Conservation (phyloP, 352 stramenopile species). For the Lagenidium giganteum region DNA sequence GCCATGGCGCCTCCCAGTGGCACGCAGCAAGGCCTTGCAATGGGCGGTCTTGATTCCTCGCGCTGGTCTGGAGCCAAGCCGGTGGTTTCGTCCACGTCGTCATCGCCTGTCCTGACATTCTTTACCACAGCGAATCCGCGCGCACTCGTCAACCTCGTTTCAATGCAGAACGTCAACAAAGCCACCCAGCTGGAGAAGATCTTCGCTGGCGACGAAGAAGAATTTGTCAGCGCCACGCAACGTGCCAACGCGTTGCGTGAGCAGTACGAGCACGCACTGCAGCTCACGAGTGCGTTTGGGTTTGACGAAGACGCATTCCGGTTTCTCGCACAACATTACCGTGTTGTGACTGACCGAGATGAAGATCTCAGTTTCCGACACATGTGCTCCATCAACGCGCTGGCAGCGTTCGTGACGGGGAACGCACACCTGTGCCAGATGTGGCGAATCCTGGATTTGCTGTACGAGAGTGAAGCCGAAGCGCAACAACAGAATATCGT, state of each 20-base stretch:
- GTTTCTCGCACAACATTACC: conserved; percentile 71
- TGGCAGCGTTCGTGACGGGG: conserved; percentile 53
- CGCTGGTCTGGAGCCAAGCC: conserved; percentile 12
- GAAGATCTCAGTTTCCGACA: conserved; percentile 49
- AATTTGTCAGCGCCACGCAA: conserved; percentile 35
- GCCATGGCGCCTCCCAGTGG: not conserved
- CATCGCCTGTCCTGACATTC: conserved; percentile 28
- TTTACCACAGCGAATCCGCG: conserved; percentile 36
- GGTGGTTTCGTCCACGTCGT: conserved; percentile 35
- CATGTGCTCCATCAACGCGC: conserved; percentile 68
- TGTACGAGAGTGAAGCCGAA: conserved; percentile 49
- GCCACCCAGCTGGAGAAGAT: conserved; percentile 48
- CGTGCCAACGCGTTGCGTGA: conserved; percentile 35
- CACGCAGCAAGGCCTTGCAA: not conserved
- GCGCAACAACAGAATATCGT: too few species aligned
- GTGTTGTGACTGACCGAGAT: too few species aligned
- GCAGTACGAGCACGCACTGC: conserved; percentile 42
- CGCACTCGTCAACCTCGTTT: conserved; percentile 41
- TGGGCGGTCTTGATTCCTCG: not conserved
- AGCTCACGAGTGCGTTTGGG: conserved; percentile 57
- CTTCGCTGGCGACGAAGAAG: conserved; percentile 34
- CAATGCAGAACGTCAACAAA: conserved; percentile 46
- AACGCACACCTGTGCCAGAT: conserved; percentile 66
- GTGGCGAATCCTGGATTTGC: conserved; percentile 67
- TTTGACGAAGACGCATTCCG: conserved; percentile 73